Conservation (phyloP, 306 rosid species). For the Dalbergia oliveri region DNA sequence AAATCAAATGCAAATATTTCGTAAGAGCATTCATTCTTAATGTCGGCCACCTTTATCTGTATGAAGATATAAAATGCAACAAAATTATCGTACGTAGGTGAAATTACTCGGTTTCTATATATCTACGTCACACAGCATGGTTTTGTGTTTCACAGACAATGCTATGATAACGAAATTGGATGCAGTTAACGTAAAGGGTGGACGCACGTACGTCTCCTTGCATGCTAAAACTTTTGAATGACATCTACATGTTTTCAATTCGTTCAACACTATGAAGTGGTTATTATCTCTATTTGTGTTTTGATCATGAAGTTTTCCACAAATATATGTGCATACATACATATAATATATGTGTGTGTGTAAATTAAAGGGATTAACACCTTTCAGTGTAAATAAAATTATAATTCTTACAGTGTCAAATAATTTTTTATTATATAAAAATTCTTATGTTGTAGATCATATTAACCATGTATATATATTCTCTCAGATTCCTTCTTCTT, state of each 20-base stretch:
- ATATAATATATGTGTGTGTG: too few species aligned
- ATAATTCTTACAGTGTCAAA: too few species aligned
- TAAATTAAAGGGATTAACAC: too few species aligned
- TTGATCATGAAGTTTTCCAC: too few species aligned
- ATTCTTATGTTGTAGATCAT: too few species aligned
- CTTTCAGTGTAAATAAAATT: too few species aligned
- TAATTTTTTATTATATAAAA: too few species aligned
- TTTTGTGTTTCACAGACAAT: neutral
- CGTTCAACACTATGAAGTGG: neutral
- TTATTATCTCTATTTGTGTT: too few species aligned
- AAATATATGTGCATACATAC: too few species aligned
- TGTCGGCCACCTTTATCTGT: slow-evolving; percentile 53
- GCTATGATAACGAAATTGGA: neutral
- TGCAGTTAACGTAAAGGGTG: slow-evolving; percentile 3
- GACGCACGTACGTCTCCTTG: slow-evolving; percentile 24
- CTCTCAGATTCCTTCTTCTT: too few species aligned
- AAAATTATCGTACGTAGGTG: slow-evolving; percentile 1
- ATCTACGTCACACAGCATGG: slow-evolving; percentile 4
- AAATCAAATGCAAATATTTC: neutral
- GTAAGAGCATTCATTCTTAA: slow-evolving; percentile 53
- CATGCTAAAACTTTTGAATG: slow-evolving; percentile 22
- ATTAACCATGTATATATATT: too few species aligned
- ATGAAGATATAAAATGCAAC: neutral
- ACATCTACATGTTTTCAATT: neutral
- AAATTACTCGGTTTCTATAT: slow-evolving; percentile 18